Conservation (phyloP, 345 rosid species). For the Camelina laxa region DNA sequence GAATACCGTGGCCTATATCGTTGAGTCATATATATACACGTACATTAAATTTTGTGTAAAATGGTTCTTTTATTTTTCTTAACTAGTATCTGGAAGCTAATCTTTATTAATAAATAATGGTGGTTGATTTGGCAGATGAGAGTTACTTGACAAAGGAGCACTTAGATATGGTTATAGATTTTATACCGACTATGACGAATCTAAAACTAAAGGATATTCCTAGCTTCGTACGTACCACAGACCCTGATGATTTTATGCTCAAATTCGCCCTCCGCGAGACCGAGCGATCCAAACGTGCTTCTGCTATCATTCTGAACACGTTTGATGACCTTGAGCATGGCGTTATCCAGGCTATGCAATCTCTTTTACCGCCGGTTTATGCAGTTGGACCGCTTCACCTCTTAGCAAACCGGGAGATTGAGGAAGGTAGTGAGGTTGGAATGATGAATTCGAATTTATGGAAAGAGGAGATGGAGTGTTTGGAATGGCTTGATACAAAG, state of each 20-base stretch:
- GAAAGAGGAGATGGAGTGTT: constrained; percentile 59
- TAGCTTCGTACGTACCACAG: constrained; percentile 50
- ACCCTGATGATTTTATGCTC: constrained; percentile 44
- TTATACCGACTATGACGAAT: constrained; percentile 55
- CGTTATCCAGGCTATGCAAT: constrained; percentile 38
- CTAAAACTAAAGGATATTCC: constrained; percentile 57
- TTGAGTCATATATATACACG: not conserved
- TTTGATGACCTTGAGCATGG: constrained; percentile 53
- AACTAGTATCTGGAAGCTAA: not conserved
- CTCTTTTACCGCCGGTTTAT: constrained; percentile 50
- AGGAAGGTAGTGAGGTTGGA: constrained; percentile 27
- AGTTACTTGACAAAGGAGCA: constrained; percentile 57
- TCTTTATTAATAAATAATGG: not conserved
- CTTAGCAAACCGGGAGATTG: constrained; percentile 28
- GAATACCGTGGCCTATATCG: not conserved
- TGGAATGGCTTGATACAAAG: constrained; percentile 58
- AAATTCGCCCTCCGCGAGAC: constrained; percentile 13
- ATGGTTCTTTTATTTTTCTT: not conserved
- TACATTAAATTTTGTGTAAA: not conserved
- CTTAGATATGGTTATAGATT: constrained; percentile 53
- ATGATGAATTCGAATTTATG: constrained; percentile 54
- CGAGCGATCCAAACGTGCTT: constrained; percentile 45
- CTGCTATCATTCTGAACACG: constrained; percentile 60
- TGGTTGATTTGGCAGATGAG: constrained; percentile 47
- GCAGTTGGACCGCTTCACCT: constrained; percentile 59